Conservation (phyloP, 441 rosid genomes). For the Erodium moschatum region DNA sequence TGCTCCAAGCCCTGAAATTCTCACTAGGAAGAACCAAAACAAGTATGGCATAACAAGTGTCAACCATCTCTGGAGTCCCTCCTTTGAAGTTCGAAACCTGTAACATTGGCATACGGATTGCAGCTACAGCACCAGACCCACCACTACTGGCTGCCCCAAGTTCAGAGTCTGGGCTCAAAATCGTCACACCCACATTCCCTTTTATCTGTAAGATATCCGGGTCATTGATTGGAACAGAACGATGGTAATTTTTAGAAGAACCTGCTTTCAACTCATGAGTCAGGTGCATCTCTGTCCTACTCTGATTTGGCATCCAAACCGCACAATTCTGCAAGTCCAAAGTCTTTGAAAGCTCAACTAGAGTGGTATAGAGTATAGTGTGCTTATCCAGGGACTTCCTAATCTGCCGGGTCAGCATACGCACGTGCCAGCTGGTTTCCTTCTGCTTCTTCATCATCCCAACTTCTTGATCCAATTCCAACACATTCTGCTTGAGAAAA, state of each 20-base stretch:
- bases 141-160: conserved; percentile 50
- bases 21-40: conserved; percentile 52
- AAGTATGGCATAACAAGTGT: conserved; percentile 52
- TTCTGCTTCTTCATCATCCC: conserved; percentile 63
- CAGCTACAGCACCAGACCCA: conserved; percentile 51
- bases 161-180: conserved; percentile 38
- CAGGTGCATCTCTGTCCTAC: conserved; percentile 44
- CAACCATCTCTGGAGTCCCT: conserved; percentile 53
- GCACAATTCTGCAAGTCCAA: conserved; percentile 58
- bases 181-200: conserved; percentile 41
- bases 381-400: conserved; percentile 68
- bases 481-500: conserved; percentile 59
- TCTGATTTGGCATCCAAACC: conserved; percentile 67
- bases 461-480: conserved; percentile 64
- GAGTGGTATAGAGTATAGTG: conserved; percentile 51
- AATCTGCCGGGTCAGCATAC: conserved; percentile 58
- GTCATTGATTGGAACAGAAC: conserved; percentile 36
- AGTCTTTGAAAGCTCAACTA: conserved; percentile 60
- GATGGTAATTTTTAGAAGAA: conserved; percentile 26
- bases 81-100: conserved; percentile 58
- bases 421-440: conserved; percentile 61
- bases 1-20: conserved; percentile 42
- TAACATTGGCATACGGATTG: conserved; percentile 65
- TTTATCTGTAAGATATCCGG: conserved; percentile 47
- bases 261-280: conserved; percentile 44